Evolutionary conservation across 495 filamentous ascomycete species (phyloP).

Genomic region (Penicillium canariense): DNA sequence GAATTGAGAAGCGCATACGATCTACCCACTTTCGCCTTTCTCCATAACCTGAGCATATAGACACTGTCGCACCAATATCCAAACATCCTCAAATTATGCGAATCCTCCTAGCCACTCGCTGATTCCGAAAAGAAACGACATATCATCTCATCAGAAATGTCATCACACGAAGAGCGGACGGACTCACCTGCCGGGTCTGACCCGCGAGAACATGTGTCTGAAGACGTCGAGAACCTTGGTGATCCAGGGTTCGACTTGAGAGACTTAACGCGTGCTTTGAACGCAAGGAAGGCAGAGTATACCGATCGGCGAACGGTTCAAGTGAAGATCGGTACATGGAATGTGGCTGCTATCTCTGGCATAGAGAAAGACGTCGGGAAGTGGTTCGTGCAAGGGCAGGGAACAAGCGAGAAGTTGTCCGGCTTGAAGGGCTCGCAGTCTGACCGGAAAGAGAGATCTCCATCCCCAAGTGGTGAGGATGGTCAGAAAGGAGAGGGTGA

Average conservation of each 20-base stretch:
- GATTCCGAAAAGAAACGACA: neutral
- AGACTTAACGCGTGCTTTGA: constrained; percentile 59
- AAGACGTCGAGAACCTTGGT: constrained; percentile 23
- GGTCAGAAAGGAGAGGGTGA: constrained; percentile 5
- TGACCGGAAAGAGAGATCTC: constrained; percentile 11
- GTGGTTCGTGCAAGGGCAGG: constrained; percentile 82
- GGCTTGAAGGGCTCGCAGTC: constrained; percentile 45
- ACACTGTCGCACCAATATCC: neutral
- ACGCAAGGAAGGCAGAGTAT: constrained; percentile 74
- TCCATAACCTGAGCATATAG: constrained; percentile 9
- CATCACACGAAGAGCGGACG: constrained; percentile 4
- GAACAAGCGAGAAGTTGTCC: constrained; percentile 58
- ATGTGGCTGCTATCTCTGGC: constrained; percentile 77
- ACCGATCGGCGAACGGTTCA: constrained; percentile 64
- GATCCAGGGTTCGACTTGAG: constrained; percentile 29
- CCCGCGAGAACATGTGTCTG: constrained; percentile 18
- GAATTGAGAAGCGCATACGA: constrained; percentile 14
- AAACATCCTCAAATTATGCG: constrained; percentile 2
- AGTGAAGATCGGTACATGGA: constrained; percentile 92
- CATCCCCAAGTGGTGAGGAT: neutral
- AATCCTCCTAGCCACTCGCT: neutral
- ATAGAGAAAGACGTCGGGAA: constrained; percentile 81
- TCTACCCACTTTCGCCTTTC: neutral
- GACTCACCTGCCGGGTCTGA: constrained; percentile 13
- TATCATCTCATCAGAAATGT: constrained; percentile 11